Conservation (phyloP, 2,329 filamentous ascomycete genomes). For the Sodiomyces alkalinus region DNA sequence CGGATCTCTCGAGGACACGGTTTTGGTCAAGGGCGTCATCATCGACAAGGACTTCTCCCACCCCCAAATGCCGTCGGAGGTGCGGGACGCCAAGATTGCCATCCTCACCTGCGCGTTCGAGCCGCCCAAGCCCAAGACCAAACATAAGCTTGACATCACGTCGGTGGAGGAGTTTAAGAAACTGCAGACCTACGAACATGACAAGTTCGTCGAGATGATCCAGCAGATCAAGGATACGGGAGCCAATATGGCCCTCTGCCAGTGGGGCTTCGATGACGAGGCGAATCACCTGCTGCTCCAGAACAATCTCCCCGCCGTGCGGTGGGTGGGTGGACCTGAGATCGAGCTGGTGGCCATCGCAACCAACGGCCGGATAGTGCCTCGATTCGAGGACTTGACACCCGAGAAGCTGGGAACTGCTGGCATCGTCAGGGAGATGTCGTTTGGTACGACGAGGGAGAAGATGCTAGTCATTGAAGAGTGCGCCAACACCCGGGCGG, state of each 20-base stretch:
- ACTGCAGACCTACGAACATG: conserved; percentile 85
- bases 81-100: conserved; percentile 88
- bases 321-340: conserved; percentile 96
- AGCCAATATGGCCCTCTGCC: conserved; percentile 94
- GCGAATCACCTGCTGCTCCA: conserved; percentile 94
- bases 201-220: conserved; percentile 98
- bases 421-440: conserved; percentile 85
- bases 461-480: conserved; percentile 99
- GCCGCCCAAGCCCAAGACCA: conserved; percentile 98
- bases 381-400: conserved; percentile 87
- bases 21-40: conserved; percentile 95
- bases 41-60: conserved; percentile 99
- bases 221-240: conserved; percentile 94
- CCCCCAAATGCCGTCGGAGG: conserved; percentile 95
- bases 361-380: conserved; percentile 94
- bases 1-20: conserved; percentile 78
- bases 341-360: conserved; percentile 98
- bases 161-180: conserved; percentile 97
- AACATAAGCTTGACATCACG: conserved; percentile 97
- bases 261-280: conserved; percentile 99
- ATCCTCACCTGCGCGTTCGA: conserved; percentile 97
- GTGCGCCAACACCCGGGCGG: conserved; percentile 92
- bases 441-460: conserved; percentile 91
- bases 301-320: conserved; percentile 86
- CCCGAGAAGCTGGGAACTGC: conserved; percentile 82